A percentile compares a stretch with the other conserved stretches of the same genome.
These are phyloP conservation scores for Malus orientalis DNA, from an alignment of 306 rosid species.

Conservation along the genomic window DNA sequence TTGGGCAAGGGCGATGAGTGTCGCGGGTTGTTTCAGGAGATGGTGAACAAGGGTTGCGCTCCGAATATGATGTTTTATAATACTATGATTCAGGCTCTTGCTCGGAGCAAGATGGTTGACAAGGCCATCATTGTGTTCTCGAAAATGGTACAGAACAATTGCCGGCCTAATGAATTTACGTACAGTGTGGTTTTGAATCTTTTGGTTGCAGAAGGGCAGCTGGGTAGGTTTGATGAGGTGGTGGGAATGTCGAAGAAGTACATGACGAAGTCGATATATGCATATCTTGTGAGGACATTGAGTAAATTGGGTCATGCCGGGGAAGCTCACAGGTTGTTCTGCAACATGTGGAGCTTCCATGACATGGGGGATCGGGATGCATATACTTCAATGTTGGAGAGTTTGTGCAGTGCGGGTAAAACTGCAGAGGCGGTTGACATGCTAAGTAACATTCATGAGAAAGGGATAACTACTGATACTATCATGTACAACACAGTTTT, in stretches of 20 bases:
- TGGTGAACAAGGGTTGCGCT: constrained; percentile 56
- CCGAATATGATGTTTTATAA: constrained; percentile 64
- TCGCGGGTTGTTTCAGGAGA: constrained; percentile 47
- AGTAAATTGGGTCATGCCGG: constrained; percentile 70
- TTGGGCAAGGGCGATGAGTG: constrained; percentile 51
- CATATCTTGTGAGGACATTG: constrained; percentile 66
- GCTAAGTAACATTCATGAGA: constrained; percentile 68
- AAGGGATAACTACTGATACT: constrained; percentile 58
- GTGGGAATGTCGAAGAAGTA: constrained; percentile 54
- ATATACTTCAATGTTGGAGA: constrained; percentile 76
- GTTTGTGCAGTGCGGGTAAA: constrained; percentile 67
- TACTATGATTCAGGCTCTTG: constrained; percentile 79
- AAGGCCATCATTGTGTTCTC: constrained; percentile 59
- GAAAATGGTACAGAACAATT: constrained; percentile 67
- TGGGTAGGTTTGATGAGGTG: constrained; percentile 55
- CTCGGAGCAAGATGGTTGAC: constrained; percentile 67
- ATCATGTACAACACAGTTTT: constrained; percentile 80
- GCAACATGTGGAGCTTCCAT: constrained; percentile 85
- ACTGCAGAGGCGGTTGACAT: constrained; percentile 75
- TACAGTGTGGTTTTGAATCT: constrained; percentile 62
- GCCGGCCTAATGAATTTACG: constrained; percentile 81
- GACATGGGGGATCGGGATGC: constrained; percentile 72
- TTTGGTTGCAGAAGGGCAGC: constrained; percentile 70
- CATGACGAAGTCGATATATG: constrained; percentile 54
- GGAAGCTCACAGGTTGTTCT: constrained; percentile 86